These are phyloP conservation scores for Acacia confusa DNA, from an alignment of 306 rosid species.

Conservation along the genomic window DNA sequence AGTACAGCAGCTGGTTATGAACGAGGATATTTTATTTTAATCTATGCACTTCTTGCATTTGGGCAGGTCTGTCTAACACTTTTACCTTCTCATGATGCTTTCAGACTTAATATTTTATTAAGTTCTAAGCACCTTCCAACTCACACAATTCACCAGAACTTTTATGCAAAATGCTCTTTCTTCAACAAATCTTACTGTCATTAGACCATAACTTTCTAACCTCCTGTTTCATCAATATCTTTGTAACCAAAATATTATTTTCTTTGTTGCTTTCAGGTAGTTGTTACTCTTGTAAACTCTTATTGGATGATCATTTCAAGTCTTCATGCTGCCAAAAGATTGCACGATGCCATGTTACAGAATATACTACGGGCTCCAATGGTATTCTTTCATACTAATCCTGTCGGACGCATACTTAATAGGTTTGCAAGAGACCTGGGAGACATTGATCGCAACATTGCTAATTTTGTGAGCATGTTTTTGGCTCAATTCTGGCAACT, in stretches of 20 bases:
- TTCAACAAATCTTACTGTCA: constrained; percentile 3
- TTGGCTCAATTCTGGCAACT: constrained; percentile 82
- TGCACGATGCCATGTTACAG: constrained; percentile 66
- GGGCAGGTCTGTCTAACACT: constrained; percentile 65
- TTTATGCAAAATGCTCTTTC: constrained; percentile 18
- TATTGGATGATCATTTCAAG: constrained; percentile 80
- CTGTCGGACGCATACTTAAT: constrained; percentile 82
- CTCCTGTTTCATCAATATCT: background rate
- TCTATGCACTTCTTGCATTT: constrained; percentile 66
- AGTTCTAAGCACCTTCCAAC: background rate
- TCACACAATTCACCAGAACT: constrained; percentile 21
- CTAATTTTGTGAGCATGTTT: constrained; percentile 47
- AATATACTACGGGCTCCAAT: constrained; percentile 73
- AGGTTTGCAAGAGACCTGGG: constrained; percentile 83
- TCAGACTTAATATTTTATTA: background rate
- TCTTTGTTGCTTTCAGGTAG: constrained; percentile 55
- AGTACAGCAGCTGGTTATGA: constrained; percentile 46
- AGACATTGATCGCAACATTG: constrained; percentile 72
- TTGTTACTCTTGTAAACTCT: constrained; percentile 66
- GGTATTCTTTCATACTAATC: constrained; percentile 90
- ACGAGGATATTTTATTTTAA: constrained; percentile 62
- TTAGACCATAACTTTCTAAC: constrained; percentile 8
- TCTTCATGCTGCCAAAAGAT: constrained; percentile 63
- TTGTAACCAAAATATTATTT: constrained; percentile 20
- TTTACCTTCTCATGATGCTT: constrained; percentile 20